phyloP scores from a whole-genome alignment of 192 early-diverging fungal species.

The Backusella luteola region DNA sequence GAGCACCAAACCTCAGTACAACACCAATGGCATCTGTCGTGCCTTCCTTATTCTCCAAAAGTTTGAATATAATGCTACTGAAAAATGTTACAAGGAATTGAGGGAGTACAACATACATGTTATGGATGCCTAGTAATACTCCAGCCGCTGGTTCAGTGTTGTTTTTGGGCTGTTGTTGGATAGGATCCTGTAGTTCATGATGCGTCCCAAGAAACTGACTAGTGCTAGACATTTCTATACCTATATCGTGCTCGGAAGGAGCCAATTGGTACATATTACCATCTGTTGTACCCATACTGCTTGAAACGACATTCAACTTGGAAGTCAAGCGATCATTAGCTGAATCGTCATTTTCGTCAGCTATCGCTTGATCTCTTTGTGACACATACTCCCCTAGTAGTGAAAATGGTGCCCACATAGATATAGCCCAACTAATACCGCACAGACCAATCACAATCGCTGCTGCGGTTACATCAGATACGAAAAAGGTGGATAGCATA shows the following conservation, averaged over 20 bases:
- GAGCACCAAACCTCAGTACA: conserved; percentile 52
- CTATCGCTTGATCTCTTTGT: conserved; percentile 25
- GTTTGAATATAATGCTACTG: conserved; percentile 79
- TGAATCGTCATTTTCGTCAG: not conserved
- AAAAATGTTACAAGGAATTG: conserved; percentile 88
- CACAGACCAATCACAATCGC: conserved; percentile 67
- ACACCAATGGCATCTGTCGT: conserved; percentile 51
- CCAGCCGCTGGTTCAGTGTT: conserved; percentile 53
- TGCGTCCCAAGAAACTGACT: not conserved
- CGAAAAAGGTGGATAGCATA: conserved; percentile 67
- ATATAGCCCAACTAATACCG: conserved; percentile 85
- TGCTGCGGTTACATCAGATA: conserved; percentile 52
- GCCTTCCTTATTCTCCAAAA: conserved; percentile 52
- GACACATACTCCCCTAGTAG: conserved; percentile 79
- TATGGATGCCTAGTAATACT: conserved; percentile 88
- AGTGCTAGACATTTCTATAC: conserved; percentile 10
- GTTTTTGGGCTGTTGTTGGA: not conserved
- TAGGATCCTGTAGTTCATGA: not conserved
- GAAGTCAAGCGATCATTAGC: not conserved
- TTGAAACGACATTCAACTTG: not conserved
- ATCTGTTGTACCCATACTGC: not conserved
- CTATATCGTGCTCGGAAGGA: not conserved
- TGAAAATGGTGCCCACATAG: conserved; percentile 92
- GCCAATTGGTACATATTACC: not conserved
- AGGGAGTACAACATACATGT: conserved; percentile 91